phyloP scores from a whole-genome alignment of 2,329 filamentous ascomycete genomes.

The Ophiognomonia clavigignenti-juglandacearum region DNA sequence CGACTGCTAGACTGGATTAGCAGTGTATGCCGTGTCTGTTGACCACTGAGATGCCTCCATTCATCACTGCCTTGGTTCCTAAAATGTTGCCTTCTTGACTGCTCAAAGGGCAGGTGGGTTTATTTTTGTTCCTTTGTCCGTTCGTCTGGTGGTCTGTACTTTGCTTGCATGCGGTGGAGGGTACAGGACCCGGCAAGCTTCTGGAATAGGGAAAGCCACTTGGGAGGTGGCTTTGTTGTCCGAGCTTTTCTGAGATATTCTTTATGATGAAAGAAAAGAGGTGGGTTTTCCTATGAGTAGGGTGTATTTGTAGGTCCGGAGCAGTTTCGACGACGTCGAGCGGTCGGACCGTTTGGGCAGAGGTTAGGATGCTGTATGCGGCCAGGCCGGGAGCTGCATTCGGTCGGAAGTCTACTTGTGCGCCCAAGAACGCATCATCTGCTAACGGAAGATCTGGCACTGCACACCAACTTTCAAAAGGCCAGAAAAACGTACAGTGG shows the following conservation, averaged over 20 bases:
- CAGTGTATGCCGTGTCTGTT: conserved; percentile 6
- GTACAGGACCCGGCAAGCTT: conserved; percentile 9
- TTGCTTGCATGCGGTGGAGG: conserved; percentile 12
- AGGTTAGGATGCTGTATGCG: conserved; percentile 16
- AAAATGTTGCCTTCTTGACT: conserved; percentile 11
- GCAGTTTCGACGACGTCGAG: conserved; percentile 7
- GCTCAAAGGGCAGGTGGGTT: conserved; percentile 11
- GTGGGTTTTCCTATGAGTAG: conserved; percentile 2
- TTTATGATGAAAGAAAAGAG: conserved; percentile 9
- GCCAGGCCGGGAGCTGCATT: conserved; percentile 17
- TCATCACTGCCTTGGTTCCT: conserved; percentile 11
- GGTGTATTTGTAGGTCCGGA: conserved; percentile 18
- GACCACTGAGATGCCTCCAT: conserved; percentile 11
- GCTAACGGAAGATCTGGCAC: conserved; percentile 8
- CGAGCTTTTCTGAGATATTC: conserved; percentile 5
- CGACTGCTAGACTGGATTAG: conserved; percentile 11
- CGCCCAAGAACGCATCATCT: conserved; percentile 11
- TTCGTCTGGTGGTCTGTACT: conserved; percentile 7
- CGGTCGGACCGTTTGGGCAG: too few relatives aligned
- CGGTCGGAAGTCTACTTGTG: conserved; percentile 10
- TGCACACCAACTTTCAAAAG: conserved; percentile 3
- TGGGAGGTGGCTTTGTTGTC: conserved; percentile 14
- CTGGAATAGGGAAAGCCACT: conserved; percentile 2
- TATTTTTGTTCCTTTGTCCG: conserved; percentile 19
- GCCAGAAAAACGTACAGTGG: conserved; percentile 6